Conservation (phyloP, 495 filamentous ascomycete species). For the Neurospora sp. region DNA sequence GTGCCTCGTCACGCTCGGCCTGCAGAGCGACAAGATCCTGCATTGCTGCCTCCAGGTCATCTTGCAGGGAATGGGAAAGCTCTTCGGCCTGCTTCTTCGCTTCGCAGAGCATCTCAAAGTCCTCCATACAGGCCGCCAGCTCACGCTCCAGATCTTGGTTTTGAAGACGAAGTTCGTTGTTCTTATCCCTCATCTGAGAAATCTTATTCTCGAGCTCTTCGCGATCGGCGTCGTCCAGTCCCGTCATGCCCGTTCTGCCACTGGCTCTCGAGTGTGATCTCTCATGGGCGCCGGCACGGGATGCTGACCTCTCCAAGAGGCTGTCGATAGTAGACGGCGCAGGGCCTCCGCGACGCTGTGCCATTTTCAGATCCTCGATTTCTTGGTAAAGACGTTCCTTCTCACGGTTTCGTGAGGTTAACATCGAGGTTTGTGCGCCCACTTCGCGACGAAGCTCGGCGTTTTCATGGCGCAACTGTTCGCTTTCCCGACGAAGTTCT, state of each 20-base stretch:
- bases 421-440: constrained; percentile 93
- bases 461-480: constrained; percentile 82
- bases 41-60: constrained; percentile 64
- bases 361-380: constrained; percentile 91
- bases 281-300: constrained; percentile 56
- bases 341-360: constrained; percentile 54
- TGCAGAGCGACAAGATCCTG: constrained; percentile 76
- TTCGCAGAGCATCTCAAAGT: constrained; percentile 53
- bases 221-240: constrained; percentile 68
- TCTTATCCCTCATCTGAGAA: constrained; percentile 73
- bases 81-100: constrained; percentile 49
- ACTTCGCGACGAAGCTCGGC: constrained; percentile 85
- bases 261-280: constrained; percentile 65
- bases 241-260: constrained; percentile 47
- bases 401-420: constrained; percentile 90
- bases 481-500: constrained; percentile 49
- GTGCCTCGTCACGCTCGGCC: constrained; percentile 75
- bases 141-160: constrained; percentile 72
- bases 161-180: constrained; percentile 72
- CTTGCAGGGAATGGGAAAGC: constrained; percentile 53
- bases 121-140: constrained; percentile 55
- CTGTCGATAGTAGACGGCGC: constrained; percentile 69
- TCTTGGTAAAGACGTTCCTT: constrained; percentile 92
- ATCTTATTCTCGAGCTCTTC: constrained; percentile 79
- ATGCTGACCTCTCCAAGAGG: constrained; percentile 85